Evolutionary conservation across 2,329 filamentous ascomycete species (phyloP), one percentile per base, ranked within the genome.

Genomic region (Sporothrix mexicana): DNA sequence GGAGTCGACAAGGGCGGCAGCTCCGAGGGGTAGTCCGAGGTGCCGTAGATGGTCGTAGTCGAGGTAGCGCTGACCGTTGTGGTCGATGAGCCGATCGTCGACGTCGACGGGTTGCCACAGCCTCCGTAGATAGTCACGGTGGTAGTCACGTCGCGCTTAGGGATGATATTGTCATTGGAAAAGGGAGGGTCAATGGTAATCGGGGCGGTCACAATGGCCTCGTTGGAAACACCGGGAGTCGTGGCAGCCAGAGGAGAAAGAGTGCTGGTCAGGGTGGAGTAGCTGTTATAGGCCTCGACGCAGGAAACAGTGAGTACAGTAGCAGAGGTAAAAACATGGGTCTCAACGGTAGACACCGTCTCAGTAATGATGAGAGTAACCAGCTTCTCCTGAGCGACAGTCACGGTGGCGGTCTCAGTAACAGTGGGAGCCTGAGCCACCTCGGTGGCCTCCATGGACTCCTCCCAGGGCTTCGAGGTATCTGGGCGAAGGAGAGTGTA

Each of bases 91-190:
- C 47, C 45, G 43, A 8, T 41, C 8, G 69, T 62, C 25, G 69
- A 64, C 59, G 70, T 51, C 59, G 25, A 25, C 45, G 61, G 59
- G 59, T 43, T 57, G 59, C 47, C 68, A 59, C 61, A 57, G 59
- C 55, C 61, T 20, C 55, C 61, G 61, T 49, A 57, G 59, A 72
- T 51, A 13, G 70, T 72, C 61, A 72, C 70, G 36, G 70, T 72
- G 30, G 30, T 41, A 2, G 70, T 72, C 30, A 72, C 13, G 61
- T 43, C 49, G 36, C 61, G 61, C 49, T 45, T 43, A 5, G 25
- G 36, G 30, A 43, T 17, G 9, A 20, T 13, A n/a, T 17, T 51
- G n/a, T 45, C 62, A 66, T 47, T 12, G 23, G 30, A 36, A 36
- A 36, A 36, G 30, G 30, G 30, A 36, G 30, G 30, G 30, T 36